Evolutionary conservation across 169 alveolate species (phyloP).

Genomic region (Eimeria falciformis): DNA sequence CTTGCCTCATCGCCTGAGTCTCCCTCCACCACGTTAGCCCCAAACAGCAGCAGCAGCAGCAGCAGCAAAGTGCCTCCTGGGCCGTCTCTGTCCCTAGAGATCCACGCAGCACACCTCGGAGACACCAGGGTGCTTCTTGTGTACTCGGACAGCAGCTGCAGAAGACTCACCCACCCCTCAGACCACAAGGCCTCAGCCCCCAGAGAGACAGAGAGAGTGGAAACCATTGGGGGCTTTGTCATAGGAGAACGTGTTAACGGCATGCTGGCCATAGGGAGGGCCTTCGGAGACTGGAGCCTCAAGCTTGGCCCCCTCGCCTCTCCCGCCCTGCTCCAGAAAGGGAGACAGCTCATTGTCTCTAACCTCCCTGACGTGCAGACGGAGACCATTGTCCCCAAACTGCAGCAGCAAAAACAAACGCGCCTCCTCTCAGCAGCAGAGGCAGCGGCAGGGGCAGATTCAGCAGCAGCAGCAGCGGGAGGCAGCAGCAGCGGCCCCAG

Average conservation of each 20-base stretch:
- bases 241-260: slow-evolving; percentile 72
- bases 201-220: slow-evolving; percentile 23
- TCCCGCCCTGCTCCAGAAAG: slow-evolving; percentile 9
- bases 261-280: slow-evolving; percentile 68
- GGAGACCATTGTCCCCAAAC: slow-evolving; percentile 28
- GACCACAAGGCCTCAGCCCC: slow-evolving; percentile 61
- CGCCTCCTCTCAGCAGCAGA: not conserved
- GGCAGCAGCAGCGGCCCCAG: not conserved
- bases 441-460: not conserved
- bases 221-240: slow-evolving; percentile 47
- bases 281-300: slow-evolving; percentile 65
- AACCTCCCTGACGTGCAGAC: slow-evolving; percentile 14
- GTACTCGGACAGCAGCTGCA: slow-evolving; percentile 12
- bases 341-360: not conserved
- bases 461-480: not conserved
- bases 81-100: not conserved
- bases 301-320: slow-evolving; percentile 25
- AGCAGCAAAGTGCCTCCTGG: not conserved
- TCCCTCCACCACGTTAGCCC: no score
- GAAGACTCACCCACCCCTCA: slow-evolving; percentile 6
- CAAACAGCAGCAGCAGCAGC: slow-evolving; percentile 23
- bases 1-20: not conserved
- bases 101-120: slow-evolving; percentile 68
- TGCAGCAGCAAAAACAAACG: not conserved
- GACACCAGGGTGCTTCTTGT: slow-evolving; percentile 59